phyloP scores from a whole-genome alignment of 176 grass and related monocot genomes.

The Puccinellia tenuiflora region DNA sequence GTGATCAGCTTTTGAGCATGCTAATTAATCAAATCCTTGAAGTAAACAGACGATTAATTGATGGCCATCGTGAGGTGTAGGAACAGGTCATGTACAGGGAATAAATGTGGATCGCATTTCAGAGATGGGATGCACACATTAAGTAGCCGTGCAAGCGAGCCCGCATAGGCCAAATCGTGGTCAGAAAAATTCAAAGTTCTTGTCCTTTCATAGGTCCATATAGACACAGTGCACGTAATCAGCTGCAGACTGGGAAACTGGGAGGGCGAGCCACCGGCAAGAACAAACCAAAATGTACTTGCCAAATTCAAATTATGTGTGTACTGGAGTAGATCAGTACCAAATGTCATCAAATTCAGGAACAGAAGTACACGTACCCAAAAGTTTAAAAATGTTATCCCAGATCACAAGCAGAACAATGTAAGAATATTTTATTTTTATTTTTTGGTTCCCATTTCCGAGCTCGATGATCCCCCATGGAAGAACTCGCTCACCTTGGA shows the following conservation, averaged over 20 bases:
- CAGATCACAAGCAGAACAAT: background rate
- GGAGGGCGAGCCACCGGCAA: background rate
- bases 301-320: background rate
- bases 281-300: background rate
- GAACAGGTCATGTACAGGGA: background rate
- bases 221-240: background rate
- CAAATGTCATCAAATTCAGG: background rate
- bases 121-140: background rate
- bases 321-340: background rate
- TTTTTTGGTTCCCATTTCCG: background rate
- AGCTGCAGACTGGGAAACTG: background rate
- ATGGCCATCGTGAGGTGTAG: background rate
- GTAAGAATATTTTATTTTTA: background rate
- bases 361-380: background rate
- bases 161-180: background rate
- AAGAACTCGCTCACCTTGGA: slow-evolving; percentile 61
- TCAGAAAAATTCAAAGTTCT: background rate
- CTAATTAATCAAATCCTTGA: slow-evolving; percentile 14
- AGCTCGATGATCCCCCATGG: background rate
- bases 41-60: background rate
- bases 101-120: background rate
- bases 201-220: slow-evolving; percentile 20
- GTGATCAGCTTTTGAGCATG: background rate
- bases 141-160: slow-evolving; percentile 1
- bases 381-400: background rate